Evolutionary conservation across 257 asterid species (phyloP), one percentile per base, ranked within the genome.

Genomic region (Gentiana dahurica): DNA sequence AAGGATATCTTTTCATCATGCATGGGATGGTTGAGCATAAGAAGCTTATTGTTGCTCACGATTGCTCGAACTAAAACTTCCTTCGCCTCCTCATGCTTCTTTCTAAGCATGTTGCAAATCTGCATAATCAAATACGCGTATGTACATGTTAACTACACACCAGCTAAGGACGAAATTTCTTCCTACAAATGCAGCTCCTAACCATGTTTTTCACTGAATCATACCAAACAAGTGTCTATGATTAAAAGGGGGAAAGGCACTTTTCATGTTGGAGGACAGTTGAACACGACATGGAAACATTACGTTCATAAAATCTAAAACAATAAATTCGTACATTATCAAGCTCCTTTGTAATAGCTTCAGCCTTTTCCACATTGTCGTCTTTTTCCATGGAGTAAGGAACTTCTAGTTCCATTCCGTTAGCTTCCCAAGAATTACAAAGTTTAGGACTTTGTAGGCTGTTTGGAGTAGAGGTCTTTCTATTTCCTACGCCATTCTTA

Each of bases 1-100:
- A 80, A 90, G 98, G 98, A 90, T 90, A 87, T 87, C 81, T 81
- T 90, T 75, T 81, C 77, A 12, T 81, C 80, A 34, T 79, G 65
- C 53, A 56, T 67, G 73, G 94, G 94, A 79, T 69, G 80, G 65
- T 81, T 73, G 72, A 92, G 91, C 89, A 92, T 56, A 69, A 87
- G 81, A 67, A 92, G 70, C 77, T 79, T 83, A 72, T 91, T 87
- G 85, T 71, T 87, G 82, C 74, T 88, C 65, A 92, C 86, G 57
- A 79, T 61, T 67, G 87, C 87, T 65, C 69, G 83, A 58, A 77
- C 95, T 68, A 88, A 50, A 51, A 81, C 13, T 46, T 88, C 95
- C 62, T 88, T 87, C 2, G 95, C 97, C 68, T 83, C 98, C 48
- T 87, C 94, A 8, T 75, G 76, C 54, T 75, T 88, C 83, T 75